Base-by-base conservation (phyloP, 108 stramenopile genomes). In the Conticribra guillardii region DNA sequence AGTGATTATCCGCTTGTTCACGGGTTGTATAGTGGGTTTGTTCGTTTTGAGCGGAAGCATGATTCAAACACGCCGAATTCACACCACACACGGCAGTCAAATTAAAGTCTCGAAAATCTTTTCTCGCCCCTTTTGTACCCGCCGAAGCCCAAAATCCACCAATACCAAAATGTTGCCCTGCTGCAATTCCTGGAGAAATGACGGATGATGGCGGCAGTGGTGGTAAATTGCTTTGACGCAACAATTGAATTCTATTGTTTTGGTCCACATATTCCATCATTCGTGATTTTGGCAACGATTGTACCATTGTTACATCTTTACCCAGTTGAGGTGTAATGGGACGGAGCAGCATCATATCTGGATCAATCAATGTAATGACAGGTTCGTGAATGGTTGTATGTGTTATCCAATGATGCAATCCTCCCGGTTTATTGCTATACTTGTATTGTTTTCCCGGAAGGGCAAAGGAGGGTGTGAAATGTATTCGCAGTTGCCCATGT, bases 371-470 rank as follows among this genome's bases (percentile, higher is more conserved):
- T 26, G 86, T 82, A 57, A 90, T 62, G 19, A 90, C 82, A 0
- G 76, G 56, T 47, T 89, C 82, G n/a, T 91, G 71, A 32, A 83
- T 73, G 9, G 11, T 69, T 33, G 74, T 80, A 41, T 91, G 50
- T 34, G 72, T 73, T 28, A 97, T 79, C 87, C 85, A 98, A 74
- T 95, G 92, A 24, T 79, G 67, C 45, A 94, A 50, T 5, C 95
- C 97, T 21, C 70, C 90, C 0, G 97, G 97, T 71, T 98, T 98
- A 82, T 98, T 98, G 81, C 84, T 95, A 71, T 90, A 96, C 24
- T 94, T 89, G 75, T 90, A 95, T 4, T 51, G 70, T 0, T 41
- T 60, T 29, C 77, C 82, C 28, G 11, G 33, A n/a, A 78, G 24
- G 8, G 69, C 63, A 49, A 70, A 70, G 0, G 76, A 78, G 14